Evolutionary conservation across 176 grass and related monocot genomes (phyloP), one percentile per base, ranked within the genome.

Genomic region (Oropetium thomaeum): DNA sequence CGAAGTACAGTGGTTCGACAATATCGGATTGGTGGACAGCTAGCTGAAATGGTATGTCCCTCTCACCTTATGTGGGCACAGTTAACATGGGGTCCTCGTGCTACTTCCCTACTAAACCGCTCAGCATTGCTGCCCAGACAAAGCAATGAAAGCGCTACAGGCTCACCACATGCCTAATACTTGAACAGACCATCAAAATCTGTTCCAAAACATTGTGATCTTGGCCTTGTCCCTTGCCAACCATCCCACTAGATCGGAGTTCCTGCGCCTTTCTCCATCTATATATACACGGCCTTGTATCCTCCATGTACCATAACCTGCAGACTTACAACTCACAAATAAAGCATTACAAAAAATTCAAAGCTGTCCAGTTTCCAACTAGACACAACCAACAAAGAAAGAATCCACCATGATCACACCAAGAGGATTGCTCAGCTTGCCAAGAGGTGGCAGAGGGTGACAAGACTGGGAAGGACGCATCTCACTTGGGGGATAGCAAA

Each of bases 401-500:
- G 3, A 43, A 73, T 14, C 6, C 2, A 81, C 61, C 70, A 87
- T 87, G 85, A 7, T 65, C 17, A 63, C 62, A 1, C 53, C 26
- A 81, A 69, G 61, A 82, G 32, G 3, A 53, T 91, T 12, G 19
- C 70, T 13, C 70, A 74, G 39, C 27, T 81, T 4, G 65, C 33
- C 48, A 84, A 67, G 61, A 93, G 84, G 76, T 89, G 83, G 86
- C 79, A 77, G 54, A 81, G 48, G 69, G 65, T 81, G 76, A 53
- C 52, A 22, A 35, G 17, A 2, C 25, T 41, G 5, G 63, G 81
- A 5, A 40, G 53, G 53, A 76, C 61, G 32, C 43, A 2, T 6
- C 73, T 76, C 32, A 25, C 41, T 5, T 28, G 8, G 55, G 31
- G 5, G 23, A 2, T 41, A 0, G 2, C 1, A 25, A 74, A 38